A percentile compares a stretch with the other conserved stretches of the same genome.
These are phyloP conservation scores for Colletotrichum plurivorum DNA, from an alignment of 2,329 filamentous ascomycete species.

Conservation along the genomic window DNA sequence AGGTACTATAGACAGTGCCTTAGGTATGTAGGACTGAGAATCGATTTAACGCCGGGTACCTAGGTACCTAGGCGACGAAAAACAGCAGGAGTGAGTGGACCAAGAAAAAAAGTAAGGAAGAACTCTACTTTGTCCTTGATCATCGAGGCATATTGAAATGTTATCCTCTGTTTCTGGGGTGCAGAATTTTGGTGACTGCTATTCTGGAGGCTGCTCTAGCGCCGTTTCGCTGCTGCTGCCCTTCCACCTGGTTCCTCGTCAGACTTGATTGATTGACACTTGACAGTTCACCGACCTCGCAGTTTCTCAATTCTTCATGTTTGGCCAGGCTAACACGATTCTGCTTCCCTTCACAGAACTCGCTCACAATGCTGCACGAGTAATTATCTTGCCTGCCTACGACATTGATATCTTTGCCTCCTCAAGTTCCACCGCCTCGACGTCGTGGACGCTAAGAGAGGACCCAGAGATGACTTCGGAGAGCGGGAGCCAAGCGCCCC, in stretches of 20 bases:
- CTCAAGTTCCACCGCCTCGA: neutral
- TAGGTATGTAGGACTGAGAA: neutral
- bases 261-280: conserved; percentile 5
- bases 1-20: conserved; percentile 6
- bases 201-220: conserved; percentile 36
- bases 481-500: conserved; percentile 18
- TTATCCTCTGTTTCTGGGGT: too few species aligned
- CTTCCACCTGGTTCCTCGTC: conserved; percentile 1
- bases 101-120: too few species aligned
- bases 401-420: neutral
- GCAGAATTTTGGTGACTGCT: conserved; percentile 21
- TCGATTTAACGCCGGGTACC: too few species aligned
- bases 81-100: too few species aligned
- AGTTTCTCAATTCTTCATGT: conserved; percentile 2
- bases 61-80: neutral
- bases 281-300: conserved; percentile 17
- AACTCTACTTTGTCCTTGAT: too few species aligned
- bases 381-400: too few species aligned
- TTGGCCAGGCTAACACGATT: neutral
- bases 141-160: too few species aligned
- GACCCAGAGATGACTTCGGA: neutral
- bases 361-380: too few species aligned
- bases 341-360: too few species aligned
- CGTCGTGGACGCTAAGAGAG: neutral
- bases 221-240: conserved; percentile 29